These are phyloP conservation scores for Pseudotulostoma volvatum DNA, from an alignment of 495 filamentous ascomycete species.

Conservation along the genomic window DNA sequence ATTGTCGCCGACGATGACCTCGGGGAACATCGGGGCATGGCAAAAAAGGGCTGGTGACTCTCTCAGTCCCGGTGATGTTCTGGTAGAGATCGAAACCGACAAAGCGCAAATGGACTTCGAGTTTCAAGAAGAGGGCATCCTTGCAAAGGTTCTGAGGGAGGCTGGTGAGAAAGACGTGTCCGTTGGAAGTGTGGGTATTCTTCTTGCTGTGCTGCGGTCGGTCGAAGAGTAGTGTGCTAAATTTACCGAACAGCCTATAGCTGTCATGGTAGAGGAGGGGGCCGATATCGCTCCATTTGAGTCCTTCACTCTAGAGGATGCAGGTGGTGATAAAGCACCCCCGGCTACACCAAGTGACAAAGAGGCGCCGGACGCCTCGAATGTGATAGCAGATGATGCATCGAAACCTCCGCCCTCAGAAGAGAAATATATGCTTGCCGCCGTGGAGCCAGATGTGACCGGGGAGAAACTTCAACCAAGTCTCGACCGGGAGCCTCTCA, in stretches of 20 bases:
- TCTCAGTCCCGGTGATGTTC: conserved; percentile 83
- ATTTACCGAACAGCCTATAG: conserved; percentile 59
- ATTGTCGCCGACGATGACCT: conserved; percentile 91
- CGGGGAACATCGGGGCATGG: conserved; percentile 94
- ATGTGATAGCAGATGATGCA: conserved; percentile 39
- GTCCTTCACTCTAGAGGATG: conserved; percentile 74
- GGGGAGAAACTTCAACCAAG: conserved; percentile 66
- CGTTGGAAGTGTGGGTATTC: conserved; percentile 72
- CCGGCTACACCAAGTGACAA: conserved; percentile 44
- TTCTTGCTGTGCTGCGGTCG: conserved; percentile 6
- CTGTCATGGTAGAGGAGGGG: conserved; percentile 82
- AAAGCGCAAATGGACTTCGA: conserved; percentile 99
- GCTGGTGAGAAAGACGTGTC: conserved; percentile 87
- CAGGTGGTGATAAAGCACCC: conserved; percentile 62
- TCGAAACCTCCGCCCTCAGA: conserved; percentile 36
- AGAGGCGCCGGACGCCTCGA: conserved; percentile 39
- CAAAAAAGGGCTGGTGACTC: conserved; percentile 89
- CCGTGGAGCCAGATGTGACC: conserved; percentile 56
- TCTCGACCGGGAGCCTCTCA: conserved; percentile 61
- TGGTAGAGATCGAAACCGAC: conserved; percentile 99
- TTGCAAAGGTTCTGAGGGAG: conserved; percentile 91
- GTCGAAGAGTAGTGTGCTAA: not conserved
- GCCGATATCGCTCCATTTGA: conserved; percentile 75
- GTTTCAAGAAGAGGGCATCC: conserved; percentile 92
- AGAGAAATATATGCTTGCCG: conserved; percentile 36